Conservation (phyloP, 345 rosid genomes). For the Eucalyptus tenuipes region DNA sequence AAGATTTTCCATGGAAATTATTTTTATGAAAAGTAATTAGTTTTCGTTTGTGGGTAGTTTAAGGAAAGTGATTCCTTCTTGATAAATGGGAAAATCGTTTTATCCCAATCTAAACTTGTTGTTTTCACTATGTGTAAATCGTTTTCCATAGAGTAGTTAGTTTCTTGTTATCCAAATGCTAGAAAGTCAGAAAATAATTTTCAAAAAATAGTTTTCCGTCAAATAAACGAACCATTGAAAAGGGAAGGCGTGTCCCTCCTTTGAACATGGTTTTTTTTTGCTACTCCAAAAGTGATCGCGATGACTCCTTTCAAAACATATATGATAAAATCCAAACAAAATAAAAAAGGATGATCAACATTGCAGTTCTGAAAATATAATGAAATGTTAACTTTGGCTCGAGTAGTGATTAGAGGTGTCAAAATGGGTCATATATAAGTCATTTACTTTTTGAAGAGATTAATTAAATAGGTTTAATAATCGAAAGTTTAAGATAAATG, state of each 20-base stretch:
- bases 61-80: neutral
- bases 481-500: too few species aligned
- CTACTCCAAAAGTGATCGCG: neutral
- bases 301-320: neutral
- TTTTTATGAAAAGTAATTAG: neutral
- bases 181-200: neutral
- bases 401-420: neutral
- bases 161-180: rapidly evolving
- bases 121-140: rapidly evolving
- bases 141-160: neutral
- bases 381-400: neutral
- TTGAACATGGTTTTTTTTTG: neutral
- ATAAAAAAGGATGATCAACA: neutral
- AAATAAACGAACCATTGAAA: neutral
- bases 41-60: neutral
- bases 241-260: neutral
- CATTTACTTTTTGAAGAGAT: too few species aligned
- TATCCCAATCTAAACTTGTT: neutral
- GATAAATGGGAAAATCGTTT: neutral
- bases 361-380: neutral
- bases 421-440: too few species aligned
- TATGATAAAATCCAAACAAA: neutral
- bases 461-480: too few species aligned
- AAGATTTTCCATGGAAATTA: too few species aligned
- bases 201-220: neutral